Evolutionary conservation across 805 yeast genomes (phyloP).

Genomic region (Candida xyloterini): DNA sequence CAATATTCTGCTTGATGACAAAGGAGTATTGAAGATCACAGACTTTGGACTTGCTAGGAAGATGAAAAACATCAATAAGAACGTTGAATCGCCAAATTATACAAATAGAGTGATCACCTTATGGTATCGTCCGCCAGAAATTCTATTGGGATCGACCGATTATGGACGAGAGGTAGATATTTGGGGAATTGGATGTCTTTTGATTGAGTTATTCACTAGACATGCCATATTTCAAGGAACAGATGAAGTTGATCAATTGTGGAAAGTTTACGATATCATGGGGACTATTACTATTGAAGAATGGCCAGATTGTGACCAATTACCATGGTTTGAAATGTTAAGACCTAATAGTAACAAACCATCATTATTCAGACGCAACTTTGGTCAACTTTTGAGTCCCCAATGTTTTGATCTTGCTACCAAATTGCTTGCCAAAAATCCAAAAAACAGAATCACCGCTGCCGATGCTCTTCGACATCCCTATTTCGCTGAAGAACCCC

Average conservation of each 20-base stretch:
- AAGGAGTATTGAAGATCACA: constrained; percentile 67
- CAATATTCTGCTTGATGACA: constrained; percentile 61
- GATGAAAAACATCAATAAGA: constrained; percentile 53
- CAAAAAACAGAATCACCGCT: constrained; percentile 64
- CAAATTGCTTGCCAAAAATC: constrained; percentile 65
- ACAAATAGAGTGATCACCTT: constrained; percentile 93
- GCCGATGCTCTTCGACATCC: constrained; percentile 62
- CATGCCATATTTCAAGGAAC: constrained; percentile 81
- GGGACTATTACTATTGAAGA: constrained; percentile 73
- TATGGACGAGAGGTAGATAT: constrained; percentile 90
- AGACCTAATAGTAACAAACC: constrained; percentile 49
- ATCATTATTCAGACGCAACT: constrained; percentile 41
- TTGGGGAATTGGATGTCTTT: constrained; percentile 95
- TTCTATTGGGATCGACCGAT: constrained; percentile 83
- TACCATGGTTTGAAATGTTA: constrained; percentile 93
- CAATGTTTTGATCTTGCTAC: constrained; percentile 63
- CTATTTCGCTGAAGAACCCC: constrained; percentile 71
- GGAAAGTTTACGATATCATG: constrained; percentile 73
- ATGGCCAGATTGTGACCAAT: constrained; percentile 75
- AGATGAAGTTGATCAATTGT: constrained; percentile 83
- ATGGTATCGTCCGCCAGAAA: constrained; percentile 97
- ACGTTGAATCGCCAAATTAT: constrained; percentile 66
- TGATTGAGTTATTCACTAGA: constrained; percentile 75
- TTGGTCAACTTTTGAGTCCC: constrained; percentile 42
- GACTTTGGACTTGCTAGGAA: constrained; percentile 82